Conservation (phyloP, 257 asterid genomes). For the Solanum neorickii region DNA sequence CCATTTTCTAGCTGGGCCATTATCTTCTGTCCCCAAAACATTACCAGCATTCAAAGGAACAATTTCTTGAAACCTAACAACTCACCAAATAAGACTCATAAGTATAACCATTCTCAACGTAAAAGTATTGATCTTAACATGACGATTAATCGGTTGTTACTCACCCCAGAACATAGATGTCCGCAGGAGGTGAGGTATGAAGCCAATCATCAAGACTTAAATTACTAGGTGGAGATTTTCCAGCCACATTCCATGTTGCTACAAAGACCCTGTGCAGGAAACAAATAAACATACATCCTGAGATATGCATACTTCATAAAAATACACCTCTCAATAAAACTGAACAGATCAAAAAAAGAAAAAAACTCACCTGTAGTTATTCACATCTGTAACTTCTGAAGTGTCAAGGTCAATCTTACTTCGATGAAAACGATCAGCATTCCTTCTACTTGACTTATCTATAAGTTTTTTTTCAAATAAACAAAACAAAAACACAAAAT, state of each 20-base stretch:
- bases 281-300: not conserved
- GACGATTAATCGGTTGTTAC: constrained; percentile 5
- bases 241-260: constrained; percentile 99
- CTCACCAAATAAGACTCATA: constrained; percentile 29
- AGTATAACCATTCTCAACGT: not conserved
- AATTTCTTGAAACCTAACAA: constrained; percentile 90
- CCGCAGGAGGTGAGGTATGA: constrained; percentile 95
- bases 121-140: not conserved
- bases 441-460: constrained; percentile 39
- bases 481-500: not conserved
- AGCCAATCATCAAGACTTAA: constrained; percentile 91
- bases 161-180: constrained; percentile 95
- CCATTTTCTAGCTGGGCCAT: constrained; percentile 96
- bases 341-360: not conserved
- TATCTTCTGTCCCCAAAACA: constrained; percentile 93
- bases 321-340: not conserved
- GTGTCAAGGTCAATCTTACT: constrained; percentile 60
- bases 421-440: constrained; percentile 37
- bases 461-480: not conserved
- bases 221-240: constrained; percentile 78
- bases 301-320: not conserved
- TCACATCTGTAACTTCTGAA: constrained; percentile 55
- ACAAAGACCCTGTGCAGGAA: constrained; percentile 51
- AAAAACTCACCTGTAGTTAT: constrained; percentile 44
- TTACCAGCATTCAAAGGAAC: constrained; percentile 98